Evolutionary conservation across 257 asterid species (phyloP).

Genomic region (Solanum chiquidenum): DNA sequence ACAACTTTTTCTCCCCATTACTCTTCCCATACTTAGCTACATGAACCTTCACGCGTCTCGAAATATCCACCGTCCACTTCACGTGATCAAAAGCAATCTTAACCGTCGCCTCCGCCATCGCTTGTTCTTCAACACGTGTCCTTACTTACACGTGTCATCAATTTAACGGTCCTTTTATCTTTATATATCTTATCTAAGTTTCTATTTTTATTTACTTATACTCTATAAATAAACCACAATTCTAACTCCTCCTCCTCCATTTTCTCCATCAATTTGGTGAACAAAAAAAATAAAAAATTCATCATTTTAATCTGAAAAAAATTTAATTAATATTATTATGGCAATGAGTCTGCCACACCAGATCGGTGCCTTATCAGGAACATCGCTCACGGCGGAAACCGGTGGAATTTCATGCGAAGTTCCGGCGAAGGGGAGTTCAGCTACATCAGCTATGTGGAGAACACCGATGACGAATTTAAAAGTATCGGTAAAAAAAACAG

Average conservation of each 20-base stretch:
- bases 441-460: conserved; percentile 52
- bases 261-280: background rate
- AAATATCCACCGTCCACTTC: conserved; percentile 49
- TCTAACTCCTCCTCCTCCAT: background rate
- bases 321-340: conserved; percentile 12
- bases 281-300: background rate
- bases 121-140: conserved; percentile 40
- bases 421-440: conserved; percentile 29
- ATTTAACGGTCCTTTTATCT: conserved; percentile 3
- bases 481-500: conserved; percentile 30
- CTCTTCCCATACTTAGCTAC: background rate
- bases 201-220: background rate
- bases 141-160: conserved; percentile 21
- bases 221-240: conserved; percentile 9
- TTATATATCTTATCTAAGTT: conserved; percentile 18
- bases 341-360: conserved; percentile 91
- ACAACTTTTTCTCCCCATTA: background rate
- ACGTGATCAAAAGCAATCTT: conserved; percentile 37
- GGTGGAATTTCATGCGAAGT: conserved; percentile 29
- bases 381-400: conserved; percentile 29
- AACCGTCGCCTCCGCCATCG: conserved; percentile 31
- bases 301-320: background rate
- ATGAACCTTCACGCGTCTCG: conserved; percentile 26
- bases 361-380: conserved; percentile 64
- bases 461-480: conserved; percentile 40